Conservation (phyloP, 164 flowering plant genomes). For the Chimonanthus salicifolius region DNA sequence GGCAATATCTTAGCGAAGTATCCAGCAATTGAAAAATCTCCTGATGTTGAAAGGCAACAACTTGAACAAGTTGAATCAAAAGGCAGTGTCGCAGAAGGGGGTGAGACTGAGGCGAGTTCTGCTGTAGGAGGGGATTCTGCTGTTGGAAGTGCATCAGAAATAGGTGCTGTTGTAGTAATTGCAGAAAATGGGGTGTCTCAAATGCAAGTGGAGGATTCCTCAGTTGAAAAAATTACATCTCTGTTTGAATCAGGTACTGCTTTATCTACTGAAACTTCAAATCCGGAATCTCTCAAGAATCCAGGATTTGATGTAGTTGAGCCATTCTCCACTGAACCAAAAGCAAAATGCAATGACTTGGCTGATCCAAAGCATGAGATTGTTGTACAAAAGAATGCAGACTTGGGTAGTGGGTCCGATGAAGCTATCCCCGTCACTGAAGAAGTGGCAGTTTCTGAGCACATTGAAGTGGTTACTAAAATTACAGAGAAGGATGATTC, state of each 20-base stretch:
- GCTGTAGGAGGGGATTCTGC: background rate
- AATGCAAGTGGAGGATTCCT: constrained; percentile 1
- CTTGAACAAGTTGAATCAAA: constrained; percentile 9
- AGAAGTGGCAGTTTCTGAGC: constrained; percentile 12
- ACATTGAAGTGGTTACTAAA: constrained; percentile 11
- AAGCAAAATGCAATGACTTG: no score
- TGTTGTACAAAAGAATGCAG: background rate
- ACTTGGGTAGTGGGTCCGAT: constrained; percentile 2
- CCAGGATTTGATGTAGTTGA: no score
- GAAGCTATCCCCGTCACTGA: constrained; percentile 3
- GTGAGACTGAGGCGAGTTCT: background rate
- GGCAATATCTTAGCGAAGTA: constrained; percentile 9
- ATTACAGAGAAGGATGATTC: constrained; percentile 4
- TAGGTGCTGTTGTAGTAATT: background rate
- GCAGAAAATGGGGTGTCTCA: constrained; percentile 6
- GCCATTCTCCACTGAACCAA: no score
- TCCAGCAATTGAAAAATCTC: background rate
- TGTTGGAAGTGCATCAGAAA: constrained; percentile 2
- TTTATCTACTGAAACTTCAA: no score
- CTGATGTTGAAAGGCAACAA: constrained; percentile 9
- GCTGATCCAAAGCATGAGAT: no score
- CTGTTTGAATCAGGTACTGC: no score
- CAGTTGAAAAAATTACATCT: background rate
- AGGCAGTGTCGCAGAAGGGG: constrained; percentile 10
- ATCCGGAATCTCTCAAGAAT: no score